phyloP scores from a whole-genome alignment of 179 eudicot genomes.

The Pouteria campechiana region DNA sequence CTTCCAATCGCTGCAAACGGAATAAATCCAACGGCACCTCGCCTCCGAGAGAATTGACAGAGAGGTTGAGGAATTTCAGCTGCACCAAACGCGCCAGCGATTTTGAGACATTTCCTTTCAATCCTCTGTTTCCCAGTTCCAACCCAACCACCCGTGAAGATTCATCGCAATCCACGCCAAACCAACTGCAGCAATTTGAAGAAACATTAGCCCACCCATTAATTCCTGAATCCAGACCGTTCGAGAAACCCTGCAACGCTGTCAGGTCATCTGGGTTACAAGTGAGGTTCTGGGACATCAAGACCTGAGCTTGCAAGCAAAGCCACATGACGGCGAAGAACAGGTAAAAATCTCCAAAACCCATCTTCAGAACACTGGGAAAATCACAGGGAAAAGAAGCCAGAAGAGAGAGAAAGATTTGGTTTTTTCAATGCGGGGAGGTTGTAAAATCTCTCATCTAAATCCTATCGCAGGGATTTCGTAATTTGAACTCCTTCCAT shows the following conservation, averaged over 20 bases:
- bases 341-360: slow-evolving; percentile 2
- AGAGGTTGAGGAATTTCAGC: slow-evolving; percentile 58
- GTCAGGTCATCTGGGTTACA: slow-evolving; percentile 19
- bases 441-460: too few relatives aligned
- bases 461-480: too few relatives aligned
- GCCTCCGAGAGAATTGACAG: slow-evolving; percentile 52
- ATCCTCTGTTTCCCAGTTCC: slow-evolving; percentile 7
- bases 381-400: too few relatives aligned
- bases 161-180: slow-evolving; percentile 20
- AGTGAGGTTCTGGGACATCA: slow-evolving; percentile 15
- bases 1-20: slow-evolving; percentile 34
- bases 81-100: slow-evolving; percentile 41
- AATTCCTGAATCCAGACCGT: slow-evolving; percentile 12
- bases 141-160: slow-evolving; percentile 19
- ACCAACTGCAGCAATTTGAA: slow-evolving; percentile 29
- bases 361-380: too few relatives aligned
- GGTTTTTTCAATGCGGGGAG: too few relatives aligned
- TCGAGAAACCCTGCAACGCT: slow-evolving; percentile 11
- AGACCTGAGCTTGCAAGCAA: slow-evolving; percentile 4
- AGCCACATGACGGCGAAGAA: slow-evolving; percentile 7
- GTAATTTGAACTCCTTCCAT: too few relatives aligned
- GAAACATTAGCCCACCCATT: slow-evolving; percentile 22
- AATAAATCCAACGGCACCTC: slow-evolving; percentile 44
- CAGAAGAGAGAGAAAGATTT: too few relatives aligned
- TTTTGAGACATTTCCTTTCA: slow-evolving; percentile 16